Conservation (phyloP, 176 grass and related monocot species). For the Calamus simplicifolius region DNA sequence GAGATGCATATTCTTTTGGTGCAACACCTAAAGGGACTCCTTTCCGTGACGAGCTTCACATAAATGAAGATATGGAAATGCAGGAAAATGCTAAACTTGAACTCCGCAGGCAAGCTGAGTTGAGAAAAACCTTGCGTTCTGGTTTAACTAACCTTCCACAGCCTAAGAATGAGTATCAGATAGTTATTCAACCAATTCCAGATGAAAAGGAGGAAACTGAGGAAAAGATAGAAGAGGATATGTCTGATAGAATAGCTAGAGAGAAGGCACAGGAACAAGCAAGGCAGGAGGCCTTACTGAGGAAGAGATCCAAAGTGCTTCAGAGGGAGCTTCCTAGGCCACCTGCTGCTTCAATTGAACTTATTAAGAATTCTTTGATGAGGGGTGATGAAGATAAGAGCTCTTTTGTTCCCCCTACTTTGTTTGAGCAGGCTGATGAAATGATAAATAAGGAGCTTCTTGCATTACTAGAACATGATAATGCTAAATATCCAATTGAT, state of each 20-base stretch:
- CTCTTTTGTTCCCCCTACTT: conserved; percentile 77
- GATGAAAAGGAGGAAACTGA: conserved; percentile 60
- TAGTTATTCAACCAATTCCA: conserved; percentile 63
- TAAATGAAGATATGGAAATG: conserved; percentile 79
- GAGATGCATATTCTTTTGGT: conserved; percentile 57
- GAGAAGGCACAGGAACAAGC: conserved; percentile 65
- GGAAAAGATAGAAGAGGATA: conserved; percentile 85
- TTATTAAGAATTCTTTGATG: conserved; percentile 60
- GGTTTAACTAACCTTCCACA: conserved; percentile 62
- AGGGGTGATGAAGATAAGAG: conserved; percentile 66
- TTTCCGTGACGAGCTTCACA: conserved; percentile 69
- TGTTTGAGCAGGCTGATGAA: conserved; percentile 80
- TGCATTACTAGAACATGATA: conserved; percentile 70
- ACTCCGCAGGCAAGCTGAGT: conserved; percentile 55
- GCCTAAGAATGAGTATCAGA: conserved; percentile 87
- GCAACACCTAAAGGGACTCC: conserved; percentile 67
- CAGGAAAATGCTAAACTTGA: conserved; percentile 51
- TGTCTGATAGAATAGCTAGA: conserved; percentile 66
- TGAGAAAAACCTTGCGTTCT: conserved; percentile 52
- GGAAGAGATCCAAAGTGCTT: conserved; percentile 90
- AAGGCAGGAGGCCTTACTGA: conserved; percentile 64
- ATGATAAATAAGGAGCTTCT: conserved; percentile 69
- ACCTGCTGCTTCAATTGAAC: conserved; percentile 51
- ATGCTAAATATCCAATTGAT: conserved; percentile 82
- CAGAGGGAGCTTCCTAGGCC: conserved; percentile 85